Evolutionary conservation across 352 stramenopile species (phyloP).

Genomic region (Halophytophthora polymorphica): DNA sequence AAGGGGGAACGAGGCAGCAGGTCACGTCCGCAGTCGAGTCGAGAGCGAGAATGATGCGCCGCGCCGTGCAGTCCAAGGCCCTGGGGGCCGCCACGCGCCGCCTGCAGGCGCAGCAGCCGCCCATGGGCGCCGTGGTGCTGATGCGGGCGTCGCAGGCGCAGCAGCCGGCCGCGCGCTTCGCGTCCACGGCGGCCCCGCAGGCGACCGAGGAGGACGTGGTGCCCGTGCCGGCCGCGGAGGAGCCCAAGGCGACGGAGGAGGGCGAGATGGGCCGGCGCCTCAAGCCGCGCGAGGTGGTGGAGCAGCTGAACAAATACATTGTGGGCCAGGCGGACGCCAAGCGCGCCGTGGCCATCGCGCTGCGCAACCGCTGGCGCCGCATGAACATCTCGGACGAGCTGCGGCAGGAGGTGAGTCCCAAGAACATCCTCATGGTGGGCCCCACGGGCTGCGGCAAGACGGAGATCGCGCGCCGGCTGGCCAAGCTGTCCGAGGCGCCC

Average conservation of each 20-base stretch:
- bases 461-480: constrained; percentile 96
- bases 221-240: constrained; percentile 24
- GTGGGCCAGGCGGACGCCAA: constrained; percentile 97
- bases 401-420: constrained; percentile 92
- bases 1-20: not conserved
- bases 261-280: constrained; percentile 81
- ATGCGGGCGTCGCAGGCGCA: constrained; percentile 12
- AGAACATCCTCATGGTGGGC: constrained; percentile 99
- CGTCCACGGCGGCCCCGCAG: constrained; percentile 35
- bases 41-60: constrained; percentile 45
- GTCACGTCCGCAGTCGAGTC: not conserved
- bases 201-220: constrained; percentile 27
- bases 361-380: constrained; percentile 98
- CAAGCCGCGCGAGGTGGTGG: constrained; percentile 92
- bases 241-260: constrained; percentile 22
- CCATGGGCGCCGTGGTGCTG: constrained; percentile 8
- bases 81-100: constrained; percentile 40
- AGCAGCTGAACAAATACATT: constrained; percentile 97
- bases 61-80: constrained; percentile 35
- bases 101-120: constrained; percentile 6
- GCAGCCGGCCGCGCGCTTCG: constrained; percentile 15
- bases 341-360: constrained; percentile 96
- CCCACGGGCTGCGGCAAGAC: constrained; percentile 98
- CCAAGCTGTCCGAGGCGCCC: constrained; percentile 95
- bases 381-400: constrained; percentile 93